Base-by-base conservation (phyloP, 2,329 filamentous ascomycete species). In the Beauveria australis region DNA sequence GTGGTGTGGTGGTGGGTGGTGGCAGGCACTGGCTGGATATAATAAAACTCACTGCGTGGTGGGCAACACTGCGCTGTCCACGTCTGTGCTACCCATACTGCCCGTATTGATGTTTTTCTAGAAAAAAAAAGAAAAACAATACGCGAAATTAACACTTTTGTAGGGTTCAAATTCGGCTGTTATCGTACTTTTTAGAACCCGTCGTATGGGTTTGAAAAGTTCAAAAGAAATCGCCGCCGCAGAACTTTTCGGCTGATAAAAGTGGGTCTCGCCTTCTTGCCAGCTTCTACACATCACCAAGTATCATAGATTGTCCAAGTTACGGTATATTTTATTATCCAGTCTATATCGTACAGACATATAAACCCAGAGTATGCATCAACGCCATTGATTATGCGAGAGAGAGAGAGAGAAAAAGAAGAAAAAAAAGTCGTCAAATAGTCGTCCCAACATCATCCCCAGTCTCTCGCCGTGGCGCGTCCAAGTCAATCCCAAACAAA, bases 401-500 rank as follows among this genome's bases (percentile, higher is more conserved):
- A n/a, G n/a, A n/a, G n/a, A n/a, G n/a, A n/a, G n/a, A n/a, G n/a
- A n/a, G n/a, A 24, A 18, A 26, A 26, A 26, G 7, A 26, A 26
- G 7, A 26, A 26, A 6, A 43, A 28, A 43, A 18, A 9, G 43
- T 22, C n/a, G 1, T 46, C 3, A 59, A 52, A 46, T 24, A 3
- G 56, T 40, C 24, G 5, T 24, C 4, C 40, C 56, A 12, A 52
- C 10, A n/a, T 8, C 61, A 28, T 63, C 33, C 66, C 62, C 5
- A 14, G 61, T 65, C 41, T 65, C 67, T 3, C 62, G 62, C 26
- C 47, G 37, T 12, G 41, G 49, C 19, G 41, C 57, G 18, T 60
- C 57, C 57, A 60, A 16, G 30, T 60, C 49, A 30, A 60, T 51
- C 3, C 63, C 62, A 47, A 73, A 72, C 43, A 75, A 57, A 41